Base-by-base conservation (phyloP, 2,329 filamentous ascomycete genomes). In the Paracorniculantispora psalliotae region DNA sequence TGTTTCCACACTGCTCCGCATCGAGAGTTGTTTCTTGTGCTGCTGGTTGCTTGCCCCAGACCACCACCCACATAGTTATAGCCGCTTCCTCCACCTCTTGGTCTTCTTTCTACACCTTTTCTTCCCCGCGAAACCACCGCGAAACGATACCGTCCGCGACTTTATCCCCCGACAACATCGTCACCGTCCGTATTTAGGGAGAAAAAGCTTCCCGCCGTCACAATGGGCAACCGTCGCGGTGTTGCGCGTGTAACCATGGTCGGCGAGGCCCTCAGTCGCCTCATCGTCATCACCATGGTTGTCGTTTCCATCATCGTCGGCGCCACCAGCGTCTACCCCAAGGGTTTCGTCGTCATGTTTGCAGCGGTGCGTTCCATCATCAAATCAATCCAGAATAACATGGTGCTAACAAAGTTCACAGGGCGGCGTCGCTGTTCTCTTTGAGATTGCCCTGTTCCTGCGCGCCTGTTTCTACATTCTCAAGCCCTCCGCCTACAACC, bases 271-370 rank as follows among this genome's bases (percentile, higher is more conserved):
- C 3, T 44, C 19, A 58, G 56, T 47, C 56, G 56, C 17, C n/a
- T 26, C 30, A 47, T 58, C 17, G 56, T 58, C 28, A n/a, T 41
- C 8, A 19, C 56, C 47, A 58, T 58, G 56, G 56, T 58, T n/a
- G 41, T 58, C 26, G 47, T 37, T 10, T n/a, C 56, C 47, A 58
- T 58, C 28, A 39, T 58, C 8, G 56, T 58, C 21, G 56, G 35
- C 30, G 56, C 56, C 19, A 58, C 56, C 39, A 58, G 56, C 48
- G 21, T 58, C 47, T 58, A 44, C 15, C 56, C 56, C 56, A 58
- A 58, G 48, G 56, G 56, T 1, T 58, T 58, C 48, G 35, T 47
- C 17, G 56, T 58, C 47, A 58, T 58, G 56, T 58, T 58, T 58
- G 47, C 25, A 10, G 44, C 47, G 13, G 56, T 58, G 26, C 21